A percentile compares a stretch with the other conserved stretches of the same genome.
These are phyloP conservation scores for Epicoccum sorghinum DNA, from an alignment of 2,329 filamentous ascomycete genomes.

Conservation along the genomic window DNA sequence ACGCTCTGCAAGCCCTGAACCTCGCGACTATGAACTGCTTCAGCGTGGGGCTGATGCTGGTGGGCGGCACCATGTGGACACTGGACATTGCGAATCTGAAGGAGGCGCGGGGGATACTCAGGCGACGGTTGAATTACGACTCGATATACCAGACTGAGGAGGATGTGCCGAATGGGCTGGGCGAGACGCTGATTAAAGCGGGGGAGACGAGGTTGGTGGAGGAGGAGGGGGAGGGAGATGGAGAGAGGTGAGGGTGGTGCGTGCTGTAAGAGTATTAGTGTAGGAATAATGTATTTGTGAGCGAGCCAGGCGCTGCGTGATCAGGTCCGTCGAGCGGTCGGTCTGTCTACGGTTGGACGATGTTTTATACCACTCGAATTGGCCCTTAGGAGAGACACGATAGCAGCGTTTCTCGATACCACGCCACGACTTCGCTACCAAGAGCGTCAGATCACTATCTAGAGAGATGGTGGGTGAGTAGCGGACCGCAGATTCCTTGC, in stretches of 20 bases:
- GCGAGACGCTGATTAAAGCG: constrained; percentile 48
- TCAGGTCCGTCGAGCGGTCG: too few relatives aligned
- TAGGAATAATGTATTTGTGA: constrained; percentile 23
- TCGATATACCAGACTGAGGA: constrained; percentile 54
- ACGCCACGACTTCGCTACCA: too few relatives aligned
- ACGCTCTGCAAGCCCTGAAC: constrained; percentile 82
- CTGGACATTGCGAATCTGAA: constrained; percentile 68
- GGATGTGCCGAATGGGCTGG: constrained; percentile 31
- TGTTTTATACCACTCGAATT: too few relatives aligned
- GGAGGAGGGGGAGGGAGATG: constrained; percentile 15
- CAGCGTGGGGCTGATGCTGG: constrained; percentile 74
- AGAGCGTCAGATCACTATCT: too few relatives aligned
- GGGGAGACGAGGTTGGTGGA: constrained; percentile 50
- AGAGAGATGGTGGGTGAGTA: too few relatives aligned
- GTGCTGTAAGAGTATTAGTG: constrained; percentile 23
- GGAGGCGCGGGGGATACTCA: constrained; percentile 65
- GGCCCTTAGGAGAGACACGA: too few relatives aligned
- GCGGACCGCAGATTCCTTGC: too few relatives aligned
- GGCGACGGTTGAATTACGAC: constrained; percentile 63
- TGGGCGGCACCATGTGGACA: constrained; percentile 76
- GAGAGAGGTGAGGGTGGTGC: constrained; percentile 22
- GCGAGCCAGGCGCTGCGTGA: too few relatives aligned
- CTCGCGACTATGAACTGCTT: constrained; percentile 86
- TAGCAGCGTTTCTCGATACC: too few relatives aligned
- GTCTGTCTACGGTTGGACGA: too few relatives aligned